Conservation (phyloP, 129 eudicot species). For the Arctium lappa region DNA sequence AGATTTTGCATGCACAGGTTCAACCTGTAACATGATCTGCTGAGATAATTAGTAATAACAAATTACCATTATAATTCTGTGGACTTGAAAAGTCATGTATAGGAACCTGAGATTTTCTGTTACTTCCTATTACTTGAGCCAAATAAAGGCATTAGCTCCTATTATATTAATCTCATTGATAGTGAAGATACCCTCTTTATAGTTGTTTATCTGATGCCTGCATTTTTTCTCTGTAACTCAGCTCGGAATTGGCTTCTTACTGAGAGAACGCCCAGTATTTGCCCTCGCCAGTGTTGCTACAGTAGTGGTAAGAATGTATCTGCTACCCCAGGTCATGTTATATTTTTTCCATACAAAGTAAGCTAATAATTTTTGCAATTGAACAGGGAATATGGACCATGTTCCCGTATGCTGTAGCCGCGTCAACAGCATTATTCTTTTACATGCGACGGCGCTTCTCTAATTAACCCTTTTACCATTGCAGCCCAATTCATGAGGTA, state of each 20-base stretch:
- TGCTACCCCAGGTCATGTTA: background rate
- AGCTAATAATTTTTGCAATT: conserved; percentile 5
- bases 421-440: conserved; percentile 64
- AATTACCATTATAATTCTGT: background rate
- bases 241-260: conserved; percentile 83
- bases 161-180: background rate
- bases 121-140: background rate
- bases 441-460: conserved; percentile 51
- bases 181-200: background rate
- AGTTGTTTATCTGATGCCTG: conserved; percentile 15
- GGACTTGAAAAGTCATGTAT: background rate
- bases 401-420: conserved; percentile 81
- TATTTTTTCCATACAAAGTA: background rate
- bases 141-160: background rate
- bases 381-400: conserved; percentile 80
- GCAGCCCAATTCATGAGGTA: background rate
- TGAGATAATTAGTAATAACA: background rate
- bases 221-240: conserved; percentile 25
- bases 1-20: background rate
- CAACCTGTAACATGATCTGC: background rate
- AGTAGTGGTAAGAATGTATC: conserved; percentile 56
- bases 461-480: conserved; percentile 22
- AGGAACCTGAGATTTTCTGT: conserved; percentile 1
- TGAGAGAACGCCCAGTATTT: conserved; percentile 87
- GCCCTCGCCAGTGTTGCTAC: conserved; percentile 92